Evolutionary conservation across 164 flowering plant genomes (phyloP), one percentile per base, ranked within the genome.

Genomic region (Vitis amurensis): DNA sequence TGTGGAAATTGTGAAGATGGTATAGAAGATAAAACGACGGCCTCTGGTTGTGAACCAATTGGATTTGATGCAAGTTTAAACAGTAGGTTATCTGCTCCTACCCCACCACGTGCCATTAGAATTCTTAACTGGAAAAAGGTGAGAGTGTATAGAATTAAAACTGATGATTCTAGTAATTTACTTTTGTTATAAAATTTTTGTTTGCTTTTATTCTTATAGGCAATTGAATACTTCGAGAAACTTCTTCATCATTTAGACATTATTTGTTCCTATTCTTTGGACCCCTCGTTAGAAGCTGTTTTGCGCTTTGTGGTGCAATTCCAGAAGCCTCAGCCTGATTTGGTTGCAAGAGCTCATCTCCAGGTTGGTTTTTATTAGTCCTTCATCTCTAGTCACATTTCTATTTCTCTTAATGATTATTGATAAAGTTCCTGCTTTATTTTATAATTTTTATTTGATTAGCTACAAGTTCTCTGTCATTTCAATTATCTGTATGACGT

Each of bases 271-370:
- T 85, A 78, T 75, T 75, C 94, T 9, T 67, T 91, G 79, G 91
- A 91, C 67, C 84, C 87, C 47, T 68, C 62, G 11, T 72, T 89
- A 31, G 97, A 91, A 79, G 81, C 66, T 76, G 81, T 87, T 66
- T 68, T 95, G 78, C 87, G 63, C 53, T 93, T 89, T 82, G 85
- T 95, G 74, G 91, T 86, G 74, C 86, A 84, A 52, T 93, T 95
- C 67, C 99, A 91, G 64, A 95, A 88, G 75, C 76, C 81, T 67
- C 86, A 90, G 69, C 99, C 98, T 68, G 98, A 90, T 86, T 81
- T 95, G 82, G 97, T 95, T 77, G 90, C 98, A 74, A 91, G 99
- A 86, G 89, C 95, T 78, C 88, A 86, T 86, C 84, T 95, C 59
- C 99, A 95, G 97, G 99, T 95, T 71, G 59, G 74, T 64, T 68